Evolutionary conservation across 495 filamentous ascomycete genomes (phyloP).

Genomic region (Penicillium argentinense): DNA sequence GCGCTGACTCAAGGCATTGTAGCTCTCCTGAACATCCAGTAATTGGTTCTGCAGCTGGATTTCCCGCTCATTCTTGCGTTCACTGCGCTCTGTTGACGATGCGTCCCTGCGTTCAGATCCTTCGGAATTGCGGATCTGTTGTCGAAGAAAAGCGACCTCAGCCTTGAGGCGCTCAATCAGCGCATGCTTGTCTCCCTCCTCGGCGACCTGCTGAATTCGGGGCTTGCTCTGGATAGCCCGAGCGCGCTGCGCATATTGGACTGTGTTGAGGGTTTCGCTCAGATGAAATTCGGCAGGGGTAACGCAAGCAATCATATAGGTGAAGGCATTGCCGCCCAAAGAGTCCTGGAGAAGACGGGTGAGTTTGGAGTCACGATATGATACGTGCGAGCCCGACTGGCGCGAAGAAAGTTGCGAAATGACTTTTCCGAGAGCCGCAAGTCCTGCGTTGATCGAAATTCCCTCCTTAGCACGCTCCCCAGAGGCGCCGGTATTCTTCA

Average conservation of each 20-base stretch:
- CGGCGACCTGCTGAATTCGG: slow-evolving; percentile 83
- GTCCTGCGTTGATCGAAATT: slow-evolving; percentile 96
- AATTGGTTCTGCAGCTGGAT: slow-evolving; percentile 92
- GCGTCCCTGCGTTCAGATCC: slow-evolving; percentile 59
- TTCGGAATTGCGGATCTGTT: slow-evolving; percentile 80
- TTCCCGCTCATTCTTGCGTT: slow-evolving; percentile 82
- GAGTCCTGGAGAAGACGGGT: slow-evolving; percentile 97
- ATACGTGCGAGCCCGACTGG: slow-evolving; percentile 85
- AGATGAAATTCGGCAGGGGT: slow-evolving; percentile 96
- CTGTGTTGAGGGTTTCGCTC: slow-evolving; percentile 96
- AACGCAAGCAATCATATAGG: slow-evolving; percentile 99
- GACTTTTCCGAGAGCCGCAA: slow-evolving; percentile 95
- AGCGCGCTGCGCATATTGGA: slow-evolving; percentile 93
- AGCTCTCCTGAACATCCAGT: slow-evolving; percentile 91
- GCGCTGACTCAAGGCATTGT: slow-evolving; percentile 81
- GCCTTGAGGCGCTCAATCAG: slow-evolving; percentile 92
- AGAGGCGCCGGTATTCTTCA: slow-evolving; percentile 96
- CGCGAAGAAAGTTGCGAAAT: slow-evolving; percentile 96
- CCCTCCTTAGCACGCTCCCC: slow-evolving; percentile 95
- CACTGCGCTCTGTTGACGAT: slow-evolving; percentile 63
- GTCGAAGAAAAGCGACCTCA: slow-evolving; percentile 89
- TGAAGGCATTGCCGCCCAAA: slow-evolving; percentile 95
- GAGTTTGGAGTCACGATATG: slow-evolving; percentile 95
- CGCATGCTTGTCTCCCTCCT: slow-evolving; percentile 93
- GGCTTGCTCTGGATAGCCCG: slow-evolving; percentile 97